Conservation (phyloP, 106 monocot species). For the Phalaenopsis aphrodite region DNA sequence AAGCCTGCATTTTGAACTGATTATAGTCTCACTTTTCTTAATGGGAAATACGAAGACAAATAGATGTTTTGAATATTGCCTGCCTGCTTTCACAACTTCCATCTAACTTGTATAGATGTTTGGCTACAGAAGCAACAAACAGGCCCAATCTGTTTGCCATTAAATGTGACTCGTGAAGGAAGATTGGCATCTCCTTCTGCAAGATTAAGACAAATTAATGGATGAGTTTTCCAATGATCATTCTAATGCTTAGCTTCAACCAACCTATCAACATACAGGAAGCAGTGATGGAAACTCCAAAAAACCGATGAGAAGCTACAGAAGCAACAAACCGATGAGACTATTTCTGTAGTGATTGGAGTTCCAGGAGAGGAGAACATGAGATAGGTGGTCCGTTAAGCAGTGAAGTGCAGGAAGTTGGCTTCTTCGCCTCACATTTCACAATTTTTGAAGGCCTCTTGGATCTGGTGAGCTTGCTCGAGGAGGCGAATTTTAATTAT, state of each 20-base stretch:
- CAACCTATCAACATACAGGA: conserved; percentile 3
- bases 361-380: not conserved
- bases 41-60: conserved; percentile 58
- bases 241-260: not conserved
- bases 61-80: conserved; percentile 53
- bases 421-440: not conserved
- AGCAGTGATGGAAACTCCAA: not conserved
- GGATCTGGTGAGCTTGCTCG: no score
- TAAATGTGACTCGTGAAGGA: not conserved
- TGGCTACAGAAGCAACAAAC: conserved; percentile 57
- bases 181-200: not conserved
- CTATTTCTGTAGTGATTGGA: not conserved
- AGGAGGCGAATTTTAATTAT: no score
- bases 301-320: not conserved
- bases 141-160: conserved; percentile 45
- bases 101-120: conserved; percentile 48
- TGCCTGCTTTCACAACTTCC: conserved; percentile 34
- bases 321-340: not conserved
- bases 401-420: not conserved
- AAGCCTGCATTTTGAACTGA: not conserved
- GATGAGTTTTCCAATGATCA: not conserved
- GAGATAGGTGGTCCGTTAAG: not conserved
- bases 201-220: conserved; percentile 1
- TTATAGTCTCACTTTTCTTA: not conserved
- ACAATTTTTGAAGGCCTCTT: not conserved